phyloP scores from a whole-genome alignment of 176 grass and related monocot genomes.

The Lolium multiflorum region DNA sequence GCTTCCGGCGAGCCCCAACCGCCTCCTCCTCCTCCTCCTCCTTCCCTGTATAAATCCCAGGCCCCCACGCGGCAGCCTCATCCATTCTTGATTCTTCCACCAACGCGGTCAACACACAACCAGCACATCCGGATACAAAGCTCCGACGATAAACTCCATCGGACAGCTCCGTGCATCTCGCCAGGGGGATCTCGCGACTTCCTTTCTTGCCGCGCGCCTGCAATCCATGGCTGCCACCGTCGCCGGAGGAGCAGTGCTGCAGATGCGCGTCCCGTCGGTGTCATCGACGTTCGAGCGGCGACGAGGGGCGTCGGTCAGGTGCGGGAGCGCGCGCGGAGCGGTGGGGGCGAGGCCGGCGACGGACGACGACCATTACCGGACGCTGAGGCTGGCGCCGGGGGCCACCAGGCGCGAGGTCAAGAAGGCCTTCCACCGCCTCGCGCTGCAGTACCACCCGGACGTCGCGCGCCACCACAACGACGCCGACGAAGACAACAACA shows the following conservation, averaged over 20 bases:
- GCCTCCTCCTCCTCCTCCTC: neutral
- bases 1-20: neutral
- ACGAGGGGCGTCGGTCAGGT: neutral
- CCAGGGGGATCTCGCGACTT: too few species aligned
- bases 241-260: neutral
- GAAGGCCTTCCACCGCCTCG: slow-evolving; percentile 58
- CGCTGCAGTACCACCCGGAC: neutral
- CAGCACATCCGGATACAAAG: neutral
- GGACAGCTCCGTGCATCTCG: neutral
- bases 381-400: slow-evolving; percentile 49
- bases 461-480: too few species aligned
- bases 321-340: neutral
- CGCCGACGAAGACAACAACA: neutral
- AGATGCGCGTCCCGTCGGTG: neutral
- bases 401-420: slow-evolving; percentile 58
- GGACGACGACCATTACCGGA: slow-evolving; percentile 49
- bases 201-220: neutral
- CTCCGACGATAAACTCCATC: neutral
- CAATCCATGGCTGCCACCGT: slow-evolving; percentile 10
- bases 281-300: neutral
- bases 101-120: neutral
- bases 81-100: neutral
- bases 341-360: neutral
- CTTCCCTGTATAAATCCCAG: too few species aligned
- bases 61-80: neutral